Conservation (phyloP, 2,329 filamentous ascomycete species). For the Aspergillus brunneoviolaceus region DNA sequence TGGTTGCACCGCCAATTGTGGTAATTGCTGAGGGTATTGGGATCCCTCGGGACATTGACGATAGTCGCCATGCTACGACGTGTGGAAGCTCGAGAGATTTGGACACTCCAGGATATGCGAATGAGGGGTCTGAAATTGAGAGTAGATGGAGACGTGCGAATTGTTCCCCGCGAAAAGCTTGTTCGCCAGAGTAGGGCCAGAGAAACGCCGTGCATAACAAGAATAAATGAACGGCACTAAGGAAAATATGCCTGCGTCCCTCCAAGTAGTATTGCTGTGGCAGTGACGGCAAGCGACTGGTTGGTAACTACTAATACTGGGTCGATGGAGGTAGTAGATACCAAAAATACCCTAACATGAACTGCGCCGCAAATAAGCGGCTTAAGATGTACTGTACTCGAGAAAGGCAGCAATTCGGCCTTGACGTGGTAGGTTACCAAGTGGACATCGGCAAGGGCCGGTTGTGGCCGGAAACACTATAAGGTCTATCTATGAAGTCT, state of each 20-base stretch:
- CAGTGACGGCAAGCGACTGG: no score
- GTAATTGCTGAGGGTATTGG: conserved; percentile 90
- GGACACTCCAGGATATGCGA: conserved; percentile 9
- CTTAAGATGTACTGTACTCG: no score
- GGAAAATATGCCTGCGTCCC: background rate
- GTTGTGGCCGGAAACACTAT: no score
- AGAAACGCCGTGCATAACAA: conserved; percentile 6
- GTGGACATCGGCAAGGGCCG: no score
- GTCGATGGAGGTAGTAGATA: no score
- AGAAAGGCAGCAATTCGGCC: no score
- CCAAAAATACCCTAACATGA: no score
- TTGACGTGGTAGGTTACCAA: no score
- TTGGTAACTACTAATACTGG: no score
- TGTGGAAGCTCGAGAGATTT: conserved; percentile 15
- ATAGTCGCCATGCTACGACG: conserved; percentile 38
- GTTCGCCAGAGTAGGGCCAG: conserved; percentile 2
- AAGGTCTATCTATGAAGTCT: no score
- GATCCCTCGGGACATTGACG: conserved; percentile 63
- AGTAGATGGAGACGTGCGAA: conserved; percentile 1
- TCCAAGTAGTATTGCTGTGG: background rate
- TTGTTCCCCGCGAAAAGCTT: conserved; percentile 6
- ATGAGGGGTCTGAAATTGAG: background rate
- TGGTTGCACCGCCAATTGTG: conserved; percentile 81
- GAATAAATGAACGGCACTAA: background rate
- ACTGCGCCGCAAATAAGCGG: no score